Base-by-base conservation (phyloP, 2,329 filamentous ascomycete genomes). In the Colletotrichum nymphaeae region DNA sequence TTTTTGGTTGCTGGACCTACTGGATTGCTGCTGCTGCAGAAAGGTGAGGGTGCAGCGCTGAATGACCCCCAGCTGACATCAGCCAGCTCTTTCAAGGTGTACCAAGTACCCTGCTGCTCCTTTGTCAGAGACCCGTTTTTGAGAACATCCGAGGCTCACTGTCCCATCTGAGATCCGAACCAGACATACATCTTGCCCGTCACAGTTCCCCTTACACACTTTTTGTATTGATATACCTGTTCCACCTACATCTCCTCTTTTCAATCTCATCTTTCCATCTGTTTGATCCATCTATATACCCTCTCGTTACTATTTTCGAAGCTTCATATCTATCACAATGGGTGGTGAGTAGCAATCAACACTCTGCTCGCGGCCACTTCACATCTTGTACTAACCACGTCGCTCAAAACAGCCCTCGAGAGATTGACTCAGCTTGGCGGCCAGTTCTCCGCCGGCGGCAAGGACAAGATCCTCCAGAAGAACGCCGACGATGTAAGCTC, bases 381-480 rank as follows among this genome's bases (percentile, higher is more conserved):
- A 12, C 11, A 26, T 12, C 63, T 30, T 30, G 2, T 56, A 55
- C 58, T 69, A 62, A 69, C 35, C 16, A 14, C 24, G 12, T 19
- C 12, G 22, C 30, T 55, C 19, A 56, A 69, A 60, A 60, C 78
- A 91, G 89, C 89, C 78, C 81, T 88, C 79, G 89, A 91, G 76
- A 84, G 89, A 83, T 83, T 91, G 73, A 84, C 86, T 65, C 89
- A 91, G 79, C 87, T 93, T 78, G 90, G 89, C 75, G 87, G 86
- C 86, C 91, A 93, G 86, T 83, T 93, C 79, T 84, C 85, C 75
- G 83, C 85, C 63, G 84, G 85, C 74, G 84, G 84, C 77, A 83
- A 81, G 76, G 88, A 89, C 74, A 89, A 86, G 82, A 83, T 93
- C 59, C 86, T 93, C 56, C 84, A 92, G 82, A 93, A 93, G 86